Evolutionary conservation across 1,139 yeast genomes (phyloP), one percentile per base, ranked within the genome.

Genomic region (Hansenula sp.): DNA sequence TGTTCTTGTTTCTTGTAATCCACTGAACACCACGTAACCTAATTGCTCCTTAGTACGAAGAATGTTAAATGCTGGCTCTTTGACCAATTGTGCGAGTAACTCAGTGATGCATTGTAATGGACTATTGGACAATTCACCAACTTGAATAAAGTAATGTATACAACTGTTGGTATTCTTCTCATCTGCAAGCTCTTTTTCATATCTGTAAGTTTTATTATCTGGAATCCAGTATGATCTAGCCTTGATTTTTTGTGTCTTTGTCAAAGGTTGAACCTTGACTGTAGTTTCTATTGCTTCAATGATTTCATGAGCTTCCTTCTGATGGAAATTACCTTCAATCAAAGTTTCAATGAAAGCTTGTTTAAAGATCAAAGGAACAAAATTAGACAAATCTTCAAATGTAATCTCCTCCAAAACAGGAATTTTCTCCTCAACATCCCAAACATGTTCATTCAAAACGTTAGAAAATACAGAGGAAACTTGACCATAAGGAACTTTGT

Each of bases 31-130:
- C 44, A 92, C 89, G 56, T 86, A 86, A 2, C 95, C 95, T 29
- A 86, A 69, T 59, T 92, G 97, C 62, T 92, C 98, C 53, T 87
- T 82, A 4, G 98, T 92, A 61, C 98, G 75, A 43, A 92, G 71
- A 49, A 85, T 87, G 59, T 87, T 82, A 61, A 92, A 92, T 41
- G 90, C 85, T 2, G 97, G 97, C 58, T 90, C 97, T 47, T 76
- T 78, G 37, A 84, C 69, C 46, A 89, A 72, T 42, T 86, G 89
- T 0, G 83, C 75, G 37, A 88, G 62, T 40, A 92, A 64, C 39
- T 84, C 89, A 17, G 83, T 70, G 40, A 77, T 57, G 0, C 88
- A 73, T 33, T 70, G 59, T 17, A 56, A 41, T 19, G 57, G 54
- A 8, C 53, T 41, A 38, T 68, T 64, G 31, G 56, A 55, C 22